These are phyloP conservation scores for Coemansia sp. DNA, from an alignment of 192 early-diverging fungal genomes.

Conservation along the genomic window DNA sequence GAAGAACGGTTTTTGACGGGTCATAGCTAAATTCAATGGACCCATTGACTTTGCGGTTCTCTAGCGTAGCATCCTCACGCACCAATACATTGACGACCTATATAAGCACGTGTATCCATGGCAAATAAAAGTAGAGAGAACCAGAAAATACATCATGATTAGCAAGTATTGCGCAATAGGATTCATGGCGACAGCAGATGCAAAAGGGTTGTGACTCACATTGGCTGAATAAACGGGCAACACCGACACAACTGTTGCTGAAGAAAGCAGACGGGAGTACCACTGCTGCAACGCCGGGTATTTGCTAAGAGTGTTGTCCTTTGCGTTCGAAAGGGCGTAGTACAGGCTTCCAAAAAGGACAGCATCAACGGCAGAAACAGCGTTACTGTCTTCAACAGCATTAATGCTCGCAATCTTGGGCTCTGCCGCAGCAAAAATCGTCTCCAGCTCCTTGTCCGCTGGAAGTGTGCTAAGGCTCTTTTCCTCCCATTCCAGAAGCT, in stretches of 20 bases:
- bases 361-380: slow-evolving; percentile 23
- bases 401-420: slow-evolving; percentile 11
- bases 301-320: slow-evolving; percentile 14
- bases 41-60: slow-evolving; percentile 46
- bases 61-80: slow-evolving; percentile 44
- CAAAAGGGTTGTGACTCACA: slow-evolving; percentile 39
- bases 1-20: slow-evolving; percentile 33
- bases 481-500: slow-evolving; percentile 54
- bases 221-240: slow-evolving; percentile 36
- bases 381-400: not conserved
- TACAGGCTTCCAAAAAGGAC: slow-evolving; percentile 48
- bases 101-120: not conserved
- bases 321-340: slow-evolving; percentile 33
- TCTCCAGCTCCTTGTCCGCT: slow-evolving; percentile 25
- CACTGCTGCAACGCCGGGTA: slow-evolving; percentile 33
- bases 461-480: slow-evolving; percentile 32
- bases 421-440: slow-evolving; percentile 21
- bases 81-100: slow-evolving; percentile 50
- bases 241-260: slow-evolving; percentile 20
- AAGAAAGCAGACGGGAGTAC: slow-evolving; percentile 22
- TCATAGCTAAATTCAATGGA: slow-evolving; percentile 33
- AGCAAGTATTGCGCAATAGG: slow-evolving; percentile 7
- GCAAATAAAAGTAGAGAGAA: no score
- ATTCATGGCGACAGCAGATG: not conserved
- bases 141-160: not conserved